Percentiles rank a stretch among this genome's conserved stretches.
phyloP scores from a whole-genome alignment of 345 rosid species.

The Kandelia obovata region DNA sequence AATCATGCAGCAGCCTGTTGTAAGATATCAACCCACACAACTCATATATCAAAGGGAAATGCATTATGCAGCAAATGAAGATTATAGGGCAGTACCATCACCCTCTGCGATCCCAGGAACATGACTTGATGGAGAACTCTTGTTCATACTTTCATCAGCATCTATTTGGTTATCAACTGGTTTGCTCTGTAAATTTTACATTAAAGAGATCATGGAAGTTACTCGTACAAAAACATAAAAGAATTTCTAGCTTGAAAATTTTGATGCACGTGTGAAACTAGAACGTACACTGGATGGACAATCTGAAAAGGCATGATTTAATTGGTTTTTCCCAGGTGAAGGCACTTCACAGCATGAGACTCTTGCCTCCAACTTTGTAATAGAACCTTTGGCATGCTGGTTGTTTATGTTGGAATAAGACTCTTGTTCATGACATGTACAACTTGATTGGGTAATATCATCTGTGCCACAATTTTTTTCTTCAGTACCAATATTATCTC shows the following conservation, averaged over 20 bases:
- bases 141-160: constrained; percentile 44
- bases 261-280: constrained; percentile 16
- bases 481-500: constrained; percentile 23
- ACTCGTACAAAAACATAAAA: background rate
- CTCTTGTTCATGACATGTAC: constrained; percentile 28
- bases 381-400: constrained; percentile 30
- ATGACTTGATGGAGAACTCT: constrained; percentile 41
- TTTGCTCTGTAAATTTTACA: constrained; percentile 41
- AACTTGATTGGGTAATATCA: constrained; percentile 24
- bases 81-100: constrained; percentile 27
- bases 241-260: constrained; percentile 12
- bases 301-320: constrained; percentile 31
- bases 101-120: constrained; percentile 43
- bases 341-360: constrained; percentile 33
- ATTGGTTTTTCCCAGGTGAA: constrained; percentile 40
- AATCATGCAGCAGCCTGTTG: constrained; percentile 23
- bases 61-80: background rate
- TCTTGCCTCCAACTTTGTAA: constrained; percentile 30
- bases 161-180: constrained; percentile 45
- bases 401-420: constrained; percentile 25
- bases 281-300: constrained; percentile 53
- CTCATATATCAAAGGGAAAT: constrained; percentile 9
- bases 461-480: constrained; percentile 24
- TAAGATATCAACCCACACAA: constrained; percentile 27
- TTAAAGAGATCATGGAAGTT: constrained; percentile 13